phyloP scores from a whole-genome alignment of 768 basidiomycete species.

The Hericium rajendrae region DNA sequence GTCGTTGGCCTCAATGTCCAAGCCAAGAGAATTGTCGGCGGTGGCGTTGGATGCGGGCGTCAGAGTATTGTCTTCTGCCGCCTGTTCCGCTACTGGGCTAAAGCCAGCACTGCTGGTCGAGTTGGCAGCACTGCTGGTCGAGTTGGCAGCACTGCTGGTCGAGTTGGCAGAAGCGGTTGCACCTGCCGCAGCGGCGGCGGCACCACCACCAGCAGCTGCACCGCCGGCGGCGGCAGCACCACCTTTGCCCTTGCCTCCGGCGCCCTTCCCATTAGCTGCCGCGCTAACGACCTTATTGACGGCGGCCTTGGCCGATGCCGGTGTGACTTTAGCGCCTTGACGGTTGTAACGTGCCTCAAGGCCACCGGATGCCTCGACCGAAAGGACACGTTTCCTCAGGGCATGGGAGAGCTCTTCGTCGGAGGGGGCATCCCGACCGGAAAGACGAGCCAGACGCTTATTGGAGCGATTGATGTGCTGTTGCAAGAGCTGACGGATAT shows the following conservation, averaged over 20 bases:
- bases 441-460: slow-evolving; percentile 61
- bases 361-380: neutral
- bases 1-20: slow-evolving; percentile 59
- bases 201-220: neutral
- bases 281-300: too few species aligned
- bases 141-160: neutral
- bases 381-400: slow-evolving; percentile 31
- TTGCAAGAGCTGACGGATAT: slow-evolving; percentile 42
- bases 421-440: slow-evolving; percentile 43
- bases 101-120: neutral
- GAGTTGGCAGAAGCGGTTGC: neutral
- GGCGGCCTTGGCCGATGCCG: neutral
- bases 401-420: slow-evolving; percentile 35
- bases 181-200: neutral
- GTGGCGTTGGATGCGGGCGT: slow-evolving; percentile 34
- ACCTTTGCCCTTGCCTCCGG: neutral
- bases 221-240: neutral
- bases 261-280: neutral
- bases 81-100: neutral
- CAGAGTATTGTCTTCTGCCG: slow-evolving; percentile 17
- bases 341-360: slow-evolving; percentile 13
- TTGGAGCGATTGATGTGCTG: slow-evolving; percentile 61
- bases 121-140: neutral
- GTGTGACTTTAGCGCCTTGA: neutral
- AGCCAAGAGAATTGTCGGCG: slow-evolving; percentile 46